phyloP scores from a whole-genome alignment of 305 asterid species.

The Fraxinus latifolia region DNA sequence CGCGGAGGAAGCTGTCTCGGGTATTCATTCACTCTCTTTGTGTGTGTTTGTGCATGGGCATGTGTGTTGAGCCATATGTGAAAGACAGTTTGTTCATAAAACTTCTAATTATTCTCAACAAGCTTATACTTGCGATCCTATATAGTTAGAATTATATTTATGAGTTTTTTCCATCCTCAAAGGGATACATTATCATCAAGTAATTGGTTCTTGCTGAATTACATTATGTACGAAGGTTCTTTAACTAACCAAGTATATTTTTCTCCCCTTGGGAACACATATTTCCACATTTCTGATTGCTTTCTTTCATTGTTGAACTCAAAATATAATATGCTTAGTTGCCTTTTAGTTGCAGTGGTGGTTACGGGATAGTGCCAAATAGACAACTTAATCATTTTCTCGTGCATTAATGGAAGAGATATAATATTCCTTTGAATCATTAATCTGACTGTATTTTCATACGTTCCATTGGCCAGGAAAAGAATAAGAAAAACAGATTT shows the following conservation, averaged over 20 bases:
- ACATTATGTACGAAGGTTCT: neutral
- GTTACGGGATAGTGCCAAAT: neutral
- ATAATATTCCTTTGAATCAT: neutral
- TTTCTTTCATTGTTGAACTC: neutral
- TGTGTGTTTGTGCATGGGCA: neutral
- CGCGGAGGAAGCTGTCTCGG: slow-evolving; percentile 96
- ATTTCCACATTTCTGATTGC: neutral
- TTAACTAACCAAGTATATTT: neutral
- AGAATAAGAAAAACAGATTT: neutral
- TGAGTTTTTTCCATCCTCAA: neutral
- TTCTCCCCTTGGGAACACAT: neutral
- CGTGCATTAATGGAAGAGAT: neutral
- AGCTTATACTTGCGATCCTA: neutral
- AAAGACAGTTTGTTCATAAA: neutral
- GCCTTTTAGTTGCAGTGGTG: neutral
- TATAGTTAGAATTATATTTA: neutral
- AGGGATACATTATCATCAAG: neutral
- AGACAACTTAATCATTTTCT: neutral
- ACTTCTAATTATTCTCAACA: neutral
- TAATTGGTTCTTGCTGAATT: neutral
- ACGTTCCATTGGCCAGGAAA: neutral
- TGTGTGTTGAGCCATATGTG: neutral
- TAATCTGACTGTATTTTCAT: neutral
- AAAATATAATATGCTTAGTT: neutral
- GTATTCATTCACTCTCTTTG: slow-evolving; percentile 30